phyloP scores from a whole-genome alignment of 208 protist species.

The Leptomonas seymouri region DNA sequence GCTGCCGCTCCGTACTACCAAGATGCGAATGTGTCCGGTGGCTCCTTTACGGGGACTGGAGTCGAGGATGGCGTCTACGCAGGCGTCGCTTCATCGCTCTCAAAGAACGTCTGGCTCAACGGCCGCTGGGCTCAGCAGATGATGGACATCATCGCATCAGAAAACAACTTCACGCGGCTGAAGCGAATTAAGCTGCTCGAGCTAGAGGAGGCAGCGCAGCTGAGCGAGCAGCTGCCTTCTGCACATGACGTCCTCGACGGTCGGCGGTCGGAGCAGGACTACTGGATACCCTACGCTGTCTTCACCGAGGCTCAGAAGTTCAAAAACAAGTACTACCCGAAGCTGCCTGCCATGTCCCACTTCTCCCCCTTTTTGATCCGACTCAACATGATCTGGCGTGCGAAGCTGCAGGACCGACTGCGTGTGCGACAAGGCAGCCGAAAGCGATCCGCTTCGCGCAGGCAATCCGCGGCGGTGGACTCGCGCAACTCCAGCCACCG shows the following conservation, averaged over 20 bases:
- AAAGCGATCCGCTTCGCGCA: slow-evolving; percentile 19
- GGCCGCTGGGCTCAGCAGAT: slow-evolving; percentile 69
- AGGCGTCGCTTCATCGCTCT: slow-evolving; percentile 46
- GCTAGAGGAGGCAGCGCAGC: slow-evolving; percentile 57
- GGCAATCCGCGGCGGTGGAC: neutral
- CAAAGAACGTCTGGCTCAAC: slow-evolving; percentile 89
- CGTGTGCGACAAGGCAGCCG: slow-evolving; percentile 37
- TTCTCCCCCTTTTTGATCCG: slow-evolving; percentile 87
- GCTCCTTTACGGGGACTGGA: slow-evolving; percentile 46
- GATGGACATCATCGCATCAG: slow-evolving; percentile 66
- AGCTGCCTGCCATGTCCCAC: slow-evolving; percentile 61
- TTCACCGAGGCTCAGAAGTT: slow-evolving; percentile 84
- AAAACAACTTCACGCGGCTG: slow-evolving; percentile 72
- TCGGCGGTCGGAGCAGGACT: slow-evolving; percentile 73
- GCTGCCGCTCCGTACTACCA: slow-evolving; percentile 17
- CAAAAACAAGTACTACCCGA: slow-evolving; percentile 80
- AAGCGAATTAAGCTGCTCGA: slow-evolving; percentile 70
- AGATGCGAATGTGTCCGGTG: slow-evolving; percentile 23
- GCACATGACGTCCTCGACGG: slow-evolving; percentile 75
- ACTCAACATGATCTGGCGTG: slow-evolving; percentile 82
- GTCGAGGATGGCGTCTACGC: slow-evolving; percentile 85
- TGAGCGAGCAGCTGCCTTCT: slow-evolving; percentile 48
- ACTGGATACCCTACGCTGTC: slow-evolving; percentile 84
- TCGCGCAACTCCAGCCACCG: neutral
- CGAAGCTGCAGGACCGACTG: slow-evolving; percentile 60